Percentiles rank a stretch among this genome's conserved stretches.
Conservation (phyloP, 2,329 filamentous ascomycete genomes). For the Ceratocystis cacaofunesta region DNA sequence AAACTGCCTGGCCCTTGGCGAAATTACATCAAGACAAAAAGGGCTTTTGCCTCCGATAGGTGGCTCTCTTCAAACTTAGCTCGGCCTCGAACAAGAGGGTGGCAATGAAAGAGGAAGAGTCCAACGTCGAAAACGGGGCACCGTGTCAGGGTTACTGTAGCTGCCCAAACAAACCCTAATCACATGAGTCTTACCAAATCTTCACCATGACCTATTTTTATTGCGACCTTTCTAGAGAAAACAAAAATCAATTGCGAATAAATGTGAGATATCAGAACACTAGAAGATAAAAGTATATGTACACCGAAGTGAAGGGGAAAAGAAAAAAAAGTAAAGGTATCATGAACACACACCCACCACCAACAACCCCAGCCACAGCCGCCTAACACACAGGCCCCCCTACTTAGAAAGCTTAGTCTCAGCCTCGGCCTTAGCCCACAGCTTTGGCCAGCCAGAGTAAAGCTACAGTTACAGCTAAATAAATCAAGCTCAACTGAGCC, state of each 20-base stretch:
- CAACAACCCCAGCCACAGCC: neutral
- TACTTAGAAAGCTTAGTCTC: neutral
- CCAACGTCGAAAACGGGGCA: neutral
- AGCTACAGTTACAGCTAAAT: neutral
- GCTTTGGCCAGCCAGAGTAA: neutral
- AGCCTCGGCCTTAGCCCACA: neutral
- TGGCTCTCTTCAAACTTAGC: no score
- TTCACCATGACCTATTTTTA: no score
- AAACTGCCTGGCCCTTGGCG: neutral
- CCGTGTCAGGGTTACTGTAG: neutral
- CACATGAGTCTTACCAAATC: no score
- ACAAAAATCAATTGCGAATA: no score
- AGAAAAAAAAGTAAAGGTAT: neutral
- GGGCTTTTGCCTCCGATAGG: neutral
- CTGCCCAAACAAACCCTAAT: no score
- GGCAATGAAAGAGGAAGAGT: neutral
- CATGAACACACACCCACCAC: neutral
- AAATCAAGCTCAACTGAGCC: neutral
- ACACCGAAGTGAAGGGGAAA: neutral
- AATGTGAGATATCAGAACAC: neutral
- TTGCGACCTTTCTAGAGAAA: no score
- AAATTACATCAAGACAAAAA: constrained; percentile 5
- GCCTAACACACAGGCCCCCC: neutral
- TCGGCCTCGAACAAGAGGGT: no score
- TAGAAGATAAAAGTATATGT: neutral